These are phyloP conservation scores for Aureococcus anophagefferens DNA, from an alignment of 108 stramenopile genomes.

Conservation along the genomic window DNA sequence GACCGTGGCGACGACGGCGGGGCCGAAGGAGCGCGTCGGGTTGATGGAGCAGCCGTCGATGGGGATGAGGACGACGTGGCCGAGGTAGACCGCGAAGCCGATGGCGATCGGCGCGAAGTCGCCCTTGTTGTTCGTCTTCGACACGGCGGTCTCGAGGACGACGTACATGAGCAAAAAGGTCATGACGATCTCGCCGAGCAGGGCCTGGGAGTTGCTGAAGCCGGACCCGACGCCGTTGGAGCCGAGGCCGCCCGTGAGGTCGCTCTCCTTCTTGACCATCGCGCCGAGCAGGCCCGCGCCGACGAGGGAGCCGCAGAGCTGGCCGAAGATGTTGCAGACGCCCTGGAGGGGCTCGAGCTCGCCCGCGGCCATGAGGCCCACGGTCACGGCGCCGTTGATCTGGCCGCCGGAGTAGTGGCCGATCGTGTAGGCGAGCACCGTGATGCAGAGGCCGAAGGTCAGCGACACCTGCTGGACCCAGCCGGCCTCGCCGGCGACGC, in stretches of 20 bases:
- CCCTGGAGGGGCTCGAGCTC: not conserved
- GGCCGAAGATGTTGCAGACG: constrained; percentile 6
- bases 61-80: constrained; percentile 14
- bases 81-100: constrained; percentile 8
- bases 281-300: constrained; percentile 4
- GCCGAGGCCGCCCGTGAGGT: constrained; percentile 5
- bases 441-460: not conserved
- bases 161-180: constrained; percentile 8
- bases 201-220: constrained; percentile 7
- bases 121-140: constrained; percentile 2
- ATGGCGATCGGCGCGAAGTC: constrained; percentile 16
- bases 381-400: constrained; percentile 19
- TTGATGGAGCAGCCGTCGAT: constrained; percentile 23
- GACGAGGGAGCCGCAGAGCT: constrained; percentile 10
- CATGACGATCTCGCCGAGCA: constrained; percentile 10
- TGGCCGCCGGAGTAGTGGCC: constrained; percentile 9
- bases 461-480: not conserved
- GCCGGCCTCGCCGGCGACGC: no score
- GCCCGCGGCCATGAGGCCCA: constrained; percentile 6
- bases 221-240: constrained; percentile 9
- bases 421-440: not conserved
- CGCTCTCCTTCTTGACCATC: not conserved
- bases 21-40: constrained; percentile 23
- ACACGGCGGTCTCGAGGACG: constrained; percentile 8
- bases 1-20: not conserved